phyloP scores from a whole-genome alignment of 768 basidiomycete species.

The Baorangia bicolor region DNA sequence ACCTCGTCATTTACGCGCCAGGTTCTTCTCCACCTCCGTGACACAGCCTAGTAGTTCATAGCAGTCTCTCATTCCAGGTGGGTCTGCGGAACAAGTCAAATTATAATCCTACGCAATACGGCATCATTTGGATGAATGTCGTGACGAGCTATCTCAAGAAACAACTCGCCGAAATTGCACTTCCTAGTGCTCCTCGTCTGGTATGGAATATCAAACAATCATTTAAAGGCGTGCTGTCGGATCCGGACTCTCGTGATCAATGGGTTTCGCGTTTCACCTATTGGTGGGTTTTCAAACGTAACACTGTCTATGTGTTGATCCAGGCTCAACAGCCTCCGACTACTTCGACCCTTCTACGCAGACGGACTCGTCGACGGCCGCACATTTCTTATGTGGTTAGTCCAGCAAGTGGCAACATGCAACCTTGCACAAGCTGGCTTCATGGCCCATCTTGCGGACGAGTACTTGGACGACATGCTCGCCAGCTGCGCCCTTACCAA shows the following conservation, averaged over 20 bases:
- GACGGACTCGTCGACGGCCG: too few relatives aligned
- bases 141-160: slow-evolving; percentile 82
- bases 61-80: slow-evolving; percentile 41
- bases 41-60: not conserved
- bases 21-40: too few relatives aligned
- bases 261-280: slow-evolving; percentile 82
- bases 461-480: too few relatives aligned
- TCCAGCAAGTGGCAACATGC: slow-evolving; percentile 70
- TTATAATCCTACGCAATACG: slow-evolving; percentile 80
- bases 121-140: slow-evolving; percentile 79
- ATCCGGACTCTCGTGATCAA: slow-evolving; percentile 62
- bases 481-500: slow-evolving; percentile 61
- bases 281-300: slow-evolving; percentile 44
- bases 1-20: too few relatives aligned
- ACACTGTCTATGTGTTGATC: not conserved
- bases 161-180: slow-evolving; percentile 71
- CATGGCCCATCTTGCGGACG: too few relatives aligned
- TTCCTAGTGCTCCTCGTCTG: slow-evolving; percentile 74
- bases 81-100: slow-evolving; percentile 72
- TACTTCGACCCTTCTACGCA: too few relatives aligned
- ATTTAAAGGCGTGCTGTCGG: slow-evolving; percentile 78
- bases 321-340: too few relatives aligned
- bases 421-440: slow-evolving; percentile 88
- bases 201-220: slow-evolving; percentile 80
- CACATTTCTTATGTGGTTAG: too few relatives aligned